Conservation (phyloP, 2,329 filamentous ascomycete genomes). For the Paecilomyces formosus region DNA sequence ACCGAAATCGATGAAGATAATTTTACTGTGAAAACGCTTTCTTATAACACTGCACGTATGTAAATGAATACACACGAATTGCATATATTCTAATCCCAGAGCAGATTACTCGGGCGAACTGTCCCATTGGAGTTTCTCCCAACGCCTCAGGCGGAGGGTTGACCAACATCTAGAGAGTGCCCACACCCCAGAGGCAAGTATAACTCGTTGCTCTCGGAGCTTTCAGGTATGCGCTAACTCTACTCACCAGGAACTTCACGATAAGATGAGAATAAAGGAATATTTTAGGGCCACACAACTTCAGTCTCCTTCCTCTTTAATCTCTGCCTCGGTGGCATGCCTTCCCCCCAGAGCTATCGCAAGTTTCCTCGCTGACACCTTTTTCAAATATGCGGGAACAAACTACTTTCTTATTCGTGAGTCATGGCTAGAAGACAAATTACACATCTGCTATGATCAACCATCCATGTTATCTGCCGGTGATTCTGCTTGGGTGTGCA, state of each 20-base stretch:
- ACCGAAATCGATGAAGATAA: constrained; percentile 34
- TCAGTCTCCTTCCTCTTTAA: constrained; percentile 29
- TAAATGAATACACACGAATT: constrained; percentile 1
- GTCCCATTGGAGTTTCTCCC: constrained; percentile 37
- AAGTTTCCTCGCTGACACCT: constrained; percentile 36
- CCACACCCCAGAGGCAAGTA: constrained; percentile 24
- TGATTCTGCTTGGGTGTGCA: constrained; percentile 34
- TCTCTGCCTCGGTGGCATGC: constrained; percentile 31
- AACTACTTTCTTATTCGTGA: constrained; percentile 39
- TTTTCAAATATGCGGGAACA: constrained; percentile 37
- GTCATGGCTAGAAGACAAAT: constrained; percentile 32
- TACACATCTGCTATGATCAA: constrained; percentile 31
- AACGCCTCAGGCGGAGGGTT: constrained; percentile 35
- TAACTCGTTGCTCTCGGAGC: background rate
- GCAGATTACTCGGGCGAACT: constrained; percentile 38
- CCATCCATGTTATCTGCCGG: constrained; percentile 26
- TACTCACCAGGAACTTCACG: constrained; percentile 21
- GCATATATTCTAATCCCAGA: background rate
- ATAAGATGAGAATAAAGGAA: constrained; percentile 33
- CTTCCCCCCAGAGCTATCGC: constrained; percentile 37
- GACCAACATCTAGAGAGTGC: constrained; percentile 35
- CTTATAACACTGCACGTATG: constrained; percentile 33
- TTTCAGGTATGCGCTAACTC: constrained; percentile 2
- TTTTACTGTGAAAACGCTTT: constrained; percentile 32
- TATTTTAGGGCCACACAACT: constrained; percentile 36